Evolutionary conservation across 2,329 filamentous ascomycete species (phyloP).

Genomic region (Fusarium sp.): DNA sequence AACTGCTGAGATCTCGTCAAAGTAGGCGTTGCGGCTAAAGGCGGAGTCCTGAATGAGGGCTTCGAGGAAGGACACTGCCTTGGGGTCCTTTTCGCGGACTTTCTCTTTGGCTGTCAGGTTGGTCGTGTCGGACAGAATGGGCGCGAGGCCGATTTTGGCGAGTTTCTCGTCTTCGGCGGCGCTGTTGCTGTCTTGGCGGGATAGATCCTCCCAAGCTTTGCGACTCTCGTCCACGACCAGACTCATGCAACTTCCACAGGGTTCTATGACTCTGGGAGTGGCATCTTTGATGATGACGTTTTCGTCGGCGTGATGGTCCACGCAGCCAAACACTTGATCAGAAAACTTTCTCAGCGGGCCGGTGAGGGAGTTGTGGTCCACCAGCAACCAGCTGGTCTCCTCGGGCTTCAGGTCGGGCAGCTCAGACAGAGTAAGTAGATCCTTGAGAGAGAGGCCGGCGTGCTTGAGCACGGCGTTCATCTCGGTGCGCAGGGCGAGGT

Average conservation of each 20-base stretch:
- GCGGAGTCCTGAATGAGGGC: conserved; percentile 55
- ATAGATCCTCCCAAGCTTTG: conserved; percentile 71
- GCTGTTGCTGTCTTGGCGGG: conserved; percentile 38
- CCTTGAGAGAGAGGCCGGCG: conserved; percentile 70
- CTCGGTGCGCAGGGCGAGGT: conserved; percentile 82
- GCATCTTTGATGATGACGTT: conserved; percentile 62
- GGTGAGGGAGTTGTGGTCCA: conserved; percentile 84
- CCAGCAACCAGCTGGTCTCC: conserved; percentile 79
- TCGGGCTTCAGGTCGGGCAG: conserved; percentile 65
- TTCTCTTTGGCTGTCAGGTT: conserved; percentile 76
- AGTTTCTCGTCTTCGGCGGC: conserved; percentile 69
- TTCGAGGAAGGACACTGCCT: conserved; percentile 73
- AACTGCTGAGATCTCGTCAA: conserved; percentile 71
- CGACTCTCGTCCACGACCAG: conserved; percentile 75
- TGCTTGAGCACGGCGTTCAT: conserved; percentile 75
- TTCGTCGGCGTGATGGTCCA: conserved; percentile 88
- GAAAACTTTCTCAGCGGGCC: conserved; percentile 71
- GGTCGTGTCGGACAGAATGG: conserved; percentile 81
- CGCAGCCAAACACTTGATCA: conserved; percentile 72
- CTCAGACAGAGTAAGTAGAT: conserved; percentile 76
- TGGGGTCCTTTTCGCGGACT: conserved; percentile 73
- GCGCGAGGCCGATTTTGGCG: conserved; percentile 77
- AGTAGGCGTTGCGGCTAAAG: conserved; percentile 72
- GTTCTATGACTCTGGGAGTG: conserved; percentile 74
- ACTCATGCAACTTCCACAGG: conserved; percentile 81